Conservation (phyloP, 2,329 filamentous ascomycete genomes). For the Arthroderma uncinatum region DNA sequence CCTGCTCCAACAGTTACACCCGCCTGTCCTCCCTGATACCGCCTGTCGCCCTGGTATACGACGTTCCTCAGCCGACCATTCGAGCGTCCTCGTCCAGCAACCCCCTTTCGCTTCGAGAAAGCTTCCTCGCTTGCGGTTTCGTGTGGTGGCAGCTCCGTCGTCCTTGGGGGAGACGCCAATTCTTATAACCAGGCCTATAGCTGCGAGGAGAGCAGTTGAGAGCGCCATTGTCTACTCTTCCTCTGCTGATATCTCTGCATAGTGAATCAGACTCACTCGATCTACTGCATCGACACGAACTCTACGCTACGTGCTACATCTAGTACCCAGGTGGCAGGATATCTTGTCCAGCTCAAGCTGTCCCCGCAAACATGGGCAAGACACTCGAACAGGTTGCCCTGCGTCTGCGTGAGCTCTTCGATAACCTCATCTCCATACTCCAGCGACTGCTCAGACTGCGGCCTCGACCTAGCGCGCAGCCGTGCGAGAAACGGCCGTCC, state of each 20-base stretch:
- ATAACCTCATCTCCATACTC: constrained; percentile 29
- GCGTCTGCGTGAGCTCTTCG: constrained; percentile 33
- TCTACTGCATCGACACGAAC: no score
- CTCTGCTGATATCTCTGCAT: no score
- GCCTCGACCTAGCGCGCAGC: neutral
- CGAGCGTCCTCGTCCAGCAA: constrained; percentile 3
- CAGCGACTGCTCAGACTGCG: constrained; percentile 31
- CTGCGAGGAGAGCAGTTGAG: neutral
- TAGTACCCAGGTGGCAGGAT: no score
- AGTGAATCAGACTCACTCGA: no score
- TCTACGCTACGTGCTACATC: no score
- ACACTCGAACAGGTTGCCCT: constrained; percentile 31
- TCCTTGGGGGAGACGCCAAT: no score
- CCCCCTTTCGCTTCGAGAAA: neutral
- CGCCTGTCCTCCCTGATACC: neutral
- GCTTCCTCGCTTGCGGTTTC: no score
- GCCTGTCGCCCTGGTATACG: neutral
- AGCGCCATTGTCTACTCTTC: neutral
- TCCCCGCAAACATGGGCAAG: constrained; percentile 9
- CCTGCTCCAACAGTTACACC: constrained; percentile 2
- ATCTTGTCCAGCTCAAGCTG: no score
- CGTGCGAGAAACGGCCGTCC: constrained; percentile 19
- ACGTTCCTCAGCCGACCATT: constrained; percentile 7
- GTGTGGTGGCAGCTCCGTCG: no score
- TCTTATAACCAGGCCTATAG: neutral